Conservation (phyloP, 1,139 yeast genomes). For the Hyphopichia burtonii region DNA sequence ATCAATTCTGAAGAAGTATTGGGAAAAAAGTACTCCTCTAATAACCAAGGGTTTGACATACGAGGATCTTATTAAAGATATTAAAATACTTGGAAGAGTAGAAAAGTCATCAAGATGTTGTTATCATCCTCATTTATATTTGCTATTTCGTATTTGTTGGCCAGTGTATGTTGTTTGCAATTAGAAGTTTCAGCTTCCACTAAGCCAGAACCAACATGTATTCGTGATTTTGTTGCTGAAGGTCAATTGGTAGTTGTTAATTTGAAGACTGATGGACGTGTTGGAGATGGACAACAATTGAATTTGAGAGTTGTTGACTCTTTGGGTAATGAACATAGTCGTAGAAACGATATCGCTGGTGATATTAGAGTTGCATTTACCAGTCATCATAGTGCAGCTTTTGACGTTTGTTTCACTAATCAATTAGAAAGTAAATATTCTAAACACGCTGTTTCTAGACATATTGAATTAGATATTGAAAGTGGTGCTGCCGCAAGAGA, state of each 20-base stretch:
- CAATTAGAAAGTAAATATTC: constrained; percentile 39
- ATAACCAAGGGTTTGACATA: background rate
- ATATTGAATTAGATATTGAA: constrained; percentile 86
- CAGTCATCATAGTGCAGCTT: constrained; percentile 76
- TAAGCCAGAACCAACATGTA: constrained; percentile 54
- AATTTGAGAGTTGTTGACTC: constrained; percentile 62
- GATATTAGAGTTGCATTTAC: constrained; percentile 75
- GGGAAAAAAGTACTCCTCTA: background rate
- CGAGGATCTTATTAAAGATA: background rate
- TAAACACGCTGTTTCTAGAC: constrained; percentile 46
- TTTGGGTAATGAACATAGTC: constrained; percentile 70
- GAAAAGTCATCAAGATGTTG: background rate
- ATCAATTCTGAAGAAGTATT: background rate
- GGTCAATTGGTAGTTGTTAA: constrained; percentile 86
- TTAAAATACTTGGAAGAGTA: background rate
- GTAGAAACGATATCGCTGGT: constrained; percentile 65
- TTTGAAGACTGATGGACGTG: constrained; percentile 66
- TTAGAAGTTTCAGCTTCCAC: constrained; percentile 39
- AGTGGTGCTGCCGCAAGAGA: constrained; percentile 97
- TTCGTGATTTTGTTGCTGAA: constrained; percentile 84
- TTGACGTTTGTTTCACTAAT: constrained; percentile 90
- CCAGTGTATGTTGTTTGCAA: constrained; percentile 32
- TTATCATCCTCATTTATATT: constrained; percentile 9
- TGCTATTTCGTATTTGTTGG: constrained; percentile 15
- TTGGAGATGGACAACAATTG: constrained; percentile 84